Conservation (phyloP, 257 asterid genomes). For the Ajuga chamaepitys region DNA sequence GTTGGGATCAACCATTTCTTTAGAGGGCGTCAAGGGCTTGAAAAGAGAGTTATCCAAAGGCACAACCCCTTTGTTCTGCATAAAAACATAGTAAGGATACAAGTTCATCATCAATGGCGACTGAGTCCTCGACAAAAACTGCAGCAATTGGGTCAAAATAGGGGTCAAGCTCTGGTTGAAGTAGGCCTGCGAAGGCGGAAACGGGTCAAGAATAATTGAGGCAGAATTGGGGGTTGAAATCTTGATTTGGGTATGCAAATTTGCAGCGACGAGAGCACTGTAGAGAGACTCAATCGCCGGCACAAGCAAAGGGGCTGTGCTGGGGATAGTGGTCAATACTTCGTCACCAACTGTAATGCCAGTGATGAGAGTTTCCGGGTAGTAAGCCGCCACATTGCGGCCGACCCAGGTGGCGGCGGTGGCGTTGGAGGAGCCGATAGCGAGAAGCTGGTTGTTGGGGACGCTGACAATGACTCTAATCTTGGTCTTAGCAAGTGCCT, state of each 20-base stretch:
- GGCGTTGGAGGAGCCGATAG: conserved; percentile 88
- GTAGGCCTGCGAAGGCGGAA: conserved; percentile 94
- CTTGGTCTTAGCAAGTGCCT: conserved; percentile 74
- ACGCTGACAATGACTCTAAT: conserved; percentile 79
- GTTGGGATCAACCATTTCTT: conserved; percentile 95
- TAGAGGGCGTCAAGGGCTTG: conserved; percentile 89
- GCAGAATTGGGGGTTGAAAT: conserved; percentile 83
- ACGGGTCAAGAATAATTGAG: conserved; percentile 70
- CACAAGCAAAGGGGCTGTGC: conserved; percentile 76
- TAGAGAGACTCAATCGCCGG: conserved; percentile 94
- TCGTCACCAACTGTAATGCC: conserved; percentile 92
- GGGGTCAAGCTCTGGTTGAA: conserved; percentile 72
- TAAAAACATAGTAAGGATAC: conserved; percentile 92
- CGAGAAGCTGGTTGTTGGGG: conserved; percentile 91
- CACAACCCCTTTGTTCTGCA: conserved; percentile 96
- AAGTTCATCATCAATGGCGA: conserved; percentile 98
- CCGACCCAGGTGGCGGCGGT: conserved; percentile 96
- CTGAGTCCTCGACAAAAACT: conserved; percentile 63
- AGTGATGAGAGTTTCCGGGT: conserved; percentile 76
- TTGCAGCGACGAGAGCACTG: conserved; percentile 76
- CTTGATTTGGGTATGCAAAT: conserved; percentile 72
- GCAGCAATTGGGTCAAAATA: conserved; percentile 53
- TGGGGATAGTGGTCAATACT: conserved; percentile 71
- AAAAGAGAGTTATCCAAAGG: conserved; percentile 80
- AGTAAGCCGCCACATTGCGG: conserved; percentile 78